A percentile compares a stretch with the other conserved stretches of the same genome.
These are phyloP conservation scores for Senecio squalidus DNA, from an alignment of 140 eudicot genomes.

Conservation along the genomic window DNA sequence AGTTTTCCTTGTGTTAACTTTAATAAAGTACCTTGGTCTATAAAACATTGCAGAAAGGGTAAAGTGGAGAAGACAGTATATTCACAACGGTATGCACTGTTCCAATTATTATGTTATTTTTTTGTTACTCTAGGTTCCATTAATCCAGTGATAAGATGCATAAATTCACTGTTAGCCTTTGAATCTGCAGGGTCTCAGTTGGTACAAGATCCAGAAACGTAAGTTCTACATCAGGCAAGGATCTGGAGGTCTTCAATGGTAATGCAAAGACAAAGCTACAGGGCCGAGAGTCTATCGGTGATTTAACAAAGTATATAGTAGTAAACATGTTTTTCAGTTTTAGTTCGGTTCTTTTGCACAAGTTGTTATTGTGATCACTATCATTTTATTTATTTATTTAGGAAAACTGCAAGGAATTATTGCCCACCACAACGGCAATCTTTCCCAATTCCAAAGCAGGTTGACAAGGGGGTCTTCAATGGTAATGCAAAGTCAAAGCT, in stretches of 20 bases:
- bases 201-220: too few species aligned
- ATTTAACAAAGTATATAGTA: slow-evolving; percentile 35
- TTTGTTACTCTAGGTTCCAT: too few species aligned
- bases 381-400: slow-evolving; percentile 21
- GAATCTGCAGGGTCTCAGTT: too few species aligned
- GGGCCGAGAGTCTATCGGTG: slow-evolving; percentile 27
- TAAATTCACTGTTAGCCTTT: too few species aligned
- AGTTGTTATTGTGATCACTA: neutral
- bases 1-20: too few species aligned
- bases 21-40: too few species aligned
- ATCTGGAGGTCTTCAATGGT: slow-evolving; percentile 33
- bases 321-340: neutral
- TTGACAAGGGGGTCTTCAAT: slow-evolving; percentile 38
- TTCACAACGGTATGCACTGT: too few species aligned
- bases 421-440: slow-evolving; percentile 64
- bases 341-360: neutral
- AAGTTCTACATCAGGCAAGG: too few species aligned
- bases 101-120: too few species aligned
- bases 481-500: slow-evolving; percentile 32
- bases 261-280: slow-evolving; percentile 32
- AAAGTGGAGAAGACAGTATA: too few species aligned
- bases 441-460: slow-evolving; percentile 24
- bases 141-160: slow-evolving; percentile 48
- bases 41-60: too few species aligned
- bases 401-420: slow-evolving; percentile 37